A percentile compares a stretch with the other conserved stretches of the same genome.
Conservation (phyloP, 2,329 filamentous ascomycete genomes). For the Calycina marina region DNA sequence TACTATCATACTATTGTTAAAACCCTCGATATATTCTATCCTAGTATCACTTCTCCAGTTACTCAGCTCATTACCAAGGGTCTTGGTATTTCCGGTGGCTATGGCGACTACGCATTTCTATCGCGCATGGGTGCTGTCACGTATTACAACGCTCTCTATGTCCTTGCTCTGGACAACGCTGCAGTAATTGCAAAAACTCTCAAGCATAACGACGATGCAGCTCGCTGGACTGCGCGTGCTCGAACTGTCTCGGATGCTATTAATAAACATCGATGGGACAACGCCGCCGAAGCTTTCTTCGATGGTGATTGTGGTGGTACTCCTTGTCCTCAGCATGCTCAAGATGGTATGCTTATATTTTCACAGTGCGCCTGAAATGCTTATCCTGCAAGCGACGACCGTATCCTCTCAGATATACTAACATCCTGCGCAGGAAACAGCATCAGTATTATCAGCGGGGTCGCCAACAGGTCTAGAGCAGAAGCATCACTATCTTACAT, state of each 20-base stretch:
- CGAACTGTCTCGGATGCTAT: conserved; percentile 24
- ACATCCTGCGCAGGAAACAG: no score
- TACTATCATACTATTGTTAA: conserved; percentile 29
- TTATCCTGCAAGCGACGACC: no score
- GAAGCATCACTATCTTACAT: conserved; percentile 28
- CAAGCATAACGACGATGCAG: conserved; percentile 22
- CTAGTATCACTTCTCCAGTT: conserved; percentile 25
- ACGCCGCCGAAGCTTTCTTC: conserved; percentile 28
- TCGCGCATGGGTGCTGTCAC: conserved; percentile 31
- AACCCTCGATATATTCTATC: conserved; percentile 32
- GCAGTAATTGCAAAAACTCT: conserved; percentile 27
- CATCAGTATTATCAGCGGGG: conserved; percentile 28
- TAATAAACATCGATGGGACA: conserved; percentile 26
- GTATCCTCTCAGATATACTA: no score
- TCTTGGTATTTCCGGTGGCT: conserved; percentile 22
- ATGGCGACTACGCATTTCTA: conserved; percentile 38
- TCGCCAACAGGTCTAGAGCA: conserved; percentile 19
- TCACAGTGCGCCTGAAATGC: no score
- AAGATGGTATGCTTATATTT: no score
- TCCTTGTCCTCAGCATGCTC: conserved; percentile 25
- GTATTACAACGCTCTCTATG: conserved; percentile 38
- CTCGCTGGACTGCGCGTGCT: conserved; percentile 27
- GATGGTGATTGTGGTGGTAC: conserved; percentile 25
- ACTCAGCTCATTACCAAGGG: conserved; percentile 30
- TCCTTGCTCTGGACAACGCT: conserved; percentile 30